Evolutionary conservation across 2,329 filamentous ascomycete genomes (phyloP).

Genomic region (Tolypocladium ophioglossoides): DNA sequence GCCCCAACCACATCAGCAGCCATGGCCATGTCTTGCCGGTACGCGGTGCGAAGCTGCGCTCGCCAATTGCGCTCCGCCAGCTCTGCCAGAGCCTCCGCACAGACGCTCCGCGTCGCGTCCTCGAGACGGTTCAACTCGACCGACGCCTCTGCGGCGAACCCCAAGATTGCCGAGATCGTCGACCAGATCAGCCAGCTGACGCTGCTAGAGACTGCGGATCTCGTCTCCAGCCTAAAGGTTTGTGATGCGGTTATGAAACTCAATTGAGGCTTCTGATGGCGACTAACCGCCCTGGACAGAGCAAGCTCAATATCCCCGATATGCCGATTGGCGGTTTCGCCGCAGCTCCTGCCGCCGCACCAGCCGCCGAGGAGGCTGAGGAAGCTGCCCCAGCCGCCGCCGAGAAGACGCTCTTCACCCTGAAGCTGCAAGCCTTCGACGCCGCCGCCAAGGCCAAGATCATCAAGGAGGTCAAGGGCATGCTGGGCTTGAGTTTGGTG

Average conservation of each 20-base stretch:
- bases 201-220: conserved; percentile 89
- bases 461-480: conserved; percentile 98
- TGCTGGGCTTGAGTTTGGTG: conserved; percentile 90
- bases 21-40: conserved; percentile 55
- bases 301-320: conserved; percentile 93
- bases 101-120: conserved; percentile 32
- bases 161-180: conserved; percentile 91
- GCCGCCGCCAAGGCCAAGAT: conserved; percentile 89
- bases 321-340: conserved; percentile 90
- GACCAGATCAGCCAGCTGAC: conserved; percentile 99
- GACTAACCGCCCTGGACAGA: conserved; percentile 36
- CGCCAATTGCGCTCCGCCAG: conserved; percentile 45
- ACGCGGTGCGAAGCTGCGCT: conserved; percentile 53
- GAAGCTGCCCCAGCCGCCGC: conserved; percentile 80
- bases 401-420: conserved; percentile 94
- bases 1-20: conserved; percentile 19
- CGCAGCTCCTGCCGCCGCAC: conserved; percentile 52
- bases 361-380: conserved; percentile 69
- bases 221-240: conserved; percentile 94
- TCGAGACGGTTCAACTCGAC: conserved; percentile 81
- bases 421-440: conserved; percentile 90
- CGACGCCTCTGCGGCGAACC: conserved; percentile 59
- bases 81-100: conserved; percentile 36
- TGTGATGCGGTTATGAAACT: conserved; percentile 8
- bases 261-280: neutral